Percentiles rank a stretch among this genome's conserved stretches.
phyloP scores from a whole-genome alignment of 2,329 filamentous ascomycete genomes.

The Neofusicoccum kwambonambiense region DNA sequence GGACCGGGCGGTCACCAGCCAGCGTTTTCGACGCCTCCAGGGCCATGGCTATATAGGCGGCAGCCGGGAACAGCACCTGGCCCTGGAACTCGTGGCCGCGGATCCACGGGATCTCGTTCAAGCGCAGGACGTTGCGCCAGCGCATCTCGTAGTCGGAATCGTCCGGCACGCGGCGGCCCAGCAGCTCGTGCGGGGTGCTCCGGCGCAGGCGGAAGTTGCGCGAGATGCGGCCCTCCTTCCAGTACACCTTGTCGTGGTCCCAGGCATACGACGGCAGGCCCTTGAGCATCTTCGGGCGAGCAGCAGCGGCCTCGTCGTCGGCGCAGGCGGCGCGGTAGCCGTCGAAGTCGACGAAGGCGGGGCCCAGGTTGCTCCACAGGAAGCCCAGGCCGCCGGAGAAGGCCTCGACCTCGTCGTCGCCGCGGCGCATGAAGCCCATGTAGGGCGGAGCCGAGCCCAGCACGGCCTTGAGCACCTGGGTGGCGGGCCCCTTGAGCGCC shows the following conservation, averaged over 20 bases:
- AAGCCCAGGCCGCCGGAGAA: conserved; percentile 23
- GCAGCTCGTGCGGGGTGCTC: conserved; percentile 20
- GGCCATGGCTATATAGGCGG: conserved; percentile 45
- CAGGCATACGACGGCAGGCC: conserved; percentile 15
- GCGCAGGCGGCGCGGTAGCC: not conserved
- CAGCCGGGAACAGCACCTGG: conserved; percentile 45
- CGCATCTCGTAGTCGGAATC: not conserved
- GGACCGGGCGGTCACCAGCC: conserved; percentile 11
- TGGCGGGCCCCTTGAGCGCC: conserved; percentile 43
- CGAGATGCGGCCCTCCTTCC: conserved; percentile 19
- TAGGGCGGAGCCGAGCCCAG: conserved; percentile 23
- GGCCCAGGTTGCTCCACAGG: conserved; percentile 20
- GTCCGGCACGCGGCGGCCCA: conserved; percentile 17
- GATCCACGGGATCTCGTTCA: conserved; percentile 24
- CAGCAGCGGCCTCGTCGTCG: too few relatives aligned
- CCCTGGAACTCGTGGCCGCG: conserved; percentile 25
- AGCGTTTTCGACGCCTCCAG: conserved; percentile 22
- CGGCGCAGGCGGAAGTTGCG: conserved; percentile 16
- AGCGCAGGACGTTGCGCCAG: conserved; percentile 23
- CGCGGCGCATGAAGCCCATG: conserved; percentile 25
- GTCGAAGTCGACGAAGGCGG: not conserved
- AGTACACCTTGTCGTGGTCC: conserved; percentile 18
- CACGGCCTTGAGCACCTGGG: conserved; percentile 33
- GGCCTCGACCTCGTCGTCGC: conserved; percentile 26
- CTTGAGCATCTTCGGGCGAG: not conserved